Percentiles rank a stretch among this genome's conserved stretches.
These are phyloP conservation scores for Evansstolkia leycettana DNA, from an alignment of 495 filamentous ascomycete genomes.

Conservation along the genomic window DNA sequence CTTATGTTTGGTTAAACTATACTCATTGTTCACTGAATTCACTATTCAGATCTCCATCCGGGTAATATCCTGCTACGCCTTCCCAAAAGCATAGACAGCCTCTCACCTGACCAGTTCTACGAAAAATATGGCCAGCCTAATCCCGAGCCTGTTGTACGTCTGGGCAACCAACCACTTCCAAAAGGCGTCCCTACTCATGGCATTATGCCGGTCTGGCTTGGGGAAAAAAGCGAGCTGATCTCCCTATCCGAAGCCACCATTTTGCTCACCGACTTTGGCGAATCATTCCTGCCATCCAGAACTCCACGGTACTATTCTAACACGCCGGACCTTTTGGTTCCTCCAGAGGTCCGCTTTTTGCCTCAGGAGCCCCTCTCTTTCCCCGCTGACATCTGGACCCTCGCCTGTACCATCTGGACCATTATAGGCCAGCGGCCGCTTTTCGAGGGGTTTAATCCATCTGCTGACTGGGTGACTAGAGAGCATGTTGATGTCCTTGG, in stretches of 20 bases:
- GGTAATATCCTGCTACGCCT: conserved; percentile 14
- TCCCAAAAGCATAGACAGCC: conserved; percentile 5
- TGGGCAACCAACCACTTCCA: conserved; percentile 7
- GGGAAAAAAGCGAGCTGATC: conserved; percentile 9
- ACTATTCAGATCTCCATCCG: conserved; percentile 10
- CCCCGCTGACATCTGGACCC: conserved; percentile 11
- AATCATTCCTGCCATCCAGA: conserved; percentile 11
- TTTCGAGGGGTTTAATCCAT: conserved; percentile 1
- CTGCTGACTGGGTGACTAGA: conserved; percentile 9
- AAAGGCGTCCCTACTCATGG: conserved; percentile 2
- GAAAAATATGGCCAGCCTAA: conserved; percentile 10
- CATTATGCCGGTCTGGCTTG: conserved; percentile 9
- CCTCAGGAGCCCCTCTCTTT: conserved; percentile 7
- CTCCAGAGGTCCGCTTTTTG: conserved; percentile 8
- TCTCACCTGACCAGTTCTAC: conserved; percentile 11
- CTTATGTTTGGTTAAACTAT: neutral
- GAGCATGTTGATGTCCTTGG: conserved; percentile 13
- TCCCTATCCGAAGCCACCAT: conserved; percentile 7
- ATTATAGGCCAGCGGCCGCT: neutral
- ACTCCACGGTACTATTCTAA: conserved; percentile 7
- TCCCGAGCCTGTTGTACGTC: conserved; percentile 9
- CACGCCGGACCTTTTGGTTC: conserved; percentile 9
- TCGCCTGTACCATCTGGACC: neutral
- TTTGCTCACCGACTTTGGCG: conserved; percentile 15
- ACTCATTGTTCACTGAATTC: neutral